phyloP scores from a whole-genome alignment of 2,329 filamentous ascomycete genomes.

The Sporothrix sp. region DNA sequence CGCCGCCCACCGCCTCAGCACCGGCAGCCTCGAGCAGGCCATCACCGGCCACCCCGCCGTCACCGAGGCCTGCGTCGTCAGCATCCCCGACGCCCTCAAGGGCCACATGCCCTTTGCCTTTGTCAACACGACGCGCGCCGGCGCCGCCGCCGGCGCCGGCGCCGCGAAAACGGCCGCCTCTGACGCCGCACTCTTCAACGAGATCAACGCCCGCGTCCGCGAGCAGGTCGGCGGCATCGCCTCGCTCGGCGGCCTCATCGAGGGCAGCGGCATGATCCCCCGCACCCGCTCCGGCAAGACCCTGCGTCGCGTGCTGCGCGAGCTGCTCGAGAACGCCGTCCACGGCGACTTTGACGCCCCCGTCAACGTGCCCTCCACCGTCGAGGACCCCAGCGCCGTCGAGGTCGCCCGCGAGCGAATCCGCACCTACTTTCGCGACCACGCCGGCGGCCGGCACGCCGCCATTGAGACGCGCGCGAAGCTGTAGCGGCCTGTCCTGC shows the following conservation, averaged over 20 bases:
- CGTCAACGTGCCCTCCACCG: constrained; percentile 69
- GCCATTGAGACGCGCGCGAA: constrained; percentile 41
- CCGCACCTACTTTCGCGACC: constrained; percentile 61
- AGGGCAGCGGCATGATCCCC: constrained; percentile 78
- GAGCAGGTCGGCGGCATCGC: constrained; percentile 82
- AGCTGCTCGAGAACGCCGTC: constrained; percentile 74
- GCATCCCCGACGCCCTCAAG: constrained; percentile 76
- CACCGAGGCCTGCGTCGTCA: constrained; percentile 77
- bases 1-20: constrained; percentile 84
- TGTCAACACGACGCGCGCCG: constrained; percentile 45
- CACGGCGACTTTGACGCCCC: constrained; percentile 61
- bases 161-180: not conserved
- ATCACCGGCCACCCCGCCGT: constrained; percentile 71
- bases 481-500: constrained; percentile 29
- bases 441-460: constrained; percentile 29
- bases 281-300: constrained; percentile 92
- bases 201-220: constrained; percentile 65
- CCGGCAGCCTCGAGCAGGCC: constrained; percentile 82
- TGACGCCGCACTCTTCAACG: constrained; percentile 32
- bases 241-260: constrained; percentile 73
- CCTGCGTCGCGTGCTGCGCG: constrained; percentile 66
- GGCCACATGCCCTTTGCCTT: constrained; percentile 90
- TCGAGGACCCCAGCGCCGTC: constrained; percentile 70
- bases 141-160: not conserved
- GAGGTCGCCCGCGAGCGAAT: constrained; percentile 63